Conservation (phyloP, 1,284 basidiomycete species). For the Omphalotus olearius region DNA sequence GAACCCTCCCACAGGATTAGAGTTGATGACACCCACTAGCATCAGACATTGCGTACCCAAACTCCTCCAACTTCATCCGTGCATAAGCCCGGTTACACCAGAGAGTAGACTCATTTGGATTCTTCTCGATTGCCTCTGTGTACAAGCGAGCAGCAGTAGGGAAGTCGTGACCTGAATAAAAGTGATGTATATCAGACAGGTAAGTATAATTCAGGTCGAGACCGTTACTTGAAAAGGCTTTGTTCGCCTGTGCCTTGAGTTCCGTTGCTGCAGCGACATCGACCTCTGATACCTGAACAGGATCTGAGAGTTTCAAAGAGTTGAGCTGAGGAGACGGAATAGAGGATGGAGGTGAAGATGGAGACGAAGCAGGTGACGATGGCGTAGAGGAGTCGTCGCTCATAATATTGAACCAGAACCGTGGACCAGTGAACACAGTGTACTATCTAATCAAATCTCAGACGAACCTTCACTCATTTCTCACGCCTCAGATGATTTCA, state of each 20-base stretch:
- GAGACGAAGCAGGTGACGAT: conserved; percentile 37
- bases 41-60: conserved; percentile 78
- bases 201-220: neutral
- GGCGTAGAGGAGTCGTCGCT: conserved; percentile 36
- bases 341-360: conserved; percentile 49
- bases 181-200: neutral
- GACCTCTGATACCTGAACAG: conserved; percentile 52
- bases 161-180: conserved; percentile 37
- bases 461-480: neutral
- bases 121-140: conserved; percentile 72
- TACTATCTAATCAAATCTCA: too few relatives aligned
- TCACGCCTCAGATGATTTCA: neutral
- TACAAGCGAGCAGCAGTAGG: conserved; percentile 68
- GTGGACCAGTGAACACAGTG: conserved; percentile 1
- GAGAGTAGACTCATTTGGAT: conserved; percentile 71
- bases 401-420: too few relatives aligned
- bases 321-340: conserved; percentile 54
- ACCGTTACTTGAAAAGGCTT: conserved; percentile 70
- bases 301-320: conserved; percentile 42
- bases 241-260: conserved; percentile 83
- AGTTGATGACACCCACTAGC: conserved; percentile 49
- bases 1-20: neutral
- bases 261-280: conserved; percentile 64
- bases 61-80: conserved; percentile 77
- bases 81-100: conserved; percentile 82